Evolutionary conservation across 257 asterid species (phyloP), one percentile per base, ranked within the genome.

Genomic region (Nemophila menziesii): DNA sequence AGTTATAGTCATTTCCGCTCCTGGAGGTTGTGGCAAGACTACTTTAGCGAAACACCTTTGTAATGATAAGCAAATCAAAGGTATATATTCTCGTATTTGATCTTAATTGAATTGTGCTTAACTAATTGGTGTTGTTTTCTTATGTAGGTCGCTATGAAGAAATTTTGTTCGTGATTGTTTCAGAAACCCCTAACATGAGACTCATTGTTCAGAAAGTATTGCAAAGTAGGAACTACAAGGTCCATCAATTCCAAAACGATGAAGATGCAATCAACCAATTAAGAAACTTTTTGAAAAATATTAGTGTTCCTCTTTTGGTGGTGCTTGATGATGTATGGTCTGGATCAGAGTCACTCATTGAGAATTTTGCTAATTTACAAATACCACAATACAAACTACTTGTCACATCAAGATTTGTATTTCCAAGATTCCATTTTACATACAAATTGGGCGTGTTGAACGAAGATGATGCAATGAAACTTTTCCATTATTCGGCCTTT

Each of bases 21-120:
- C 74, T 20, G 60, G 69, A 24, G 74, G 69, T 2, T 61, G 66
- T 51, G 74, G 74, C 16, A 67, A 67, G 58, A 62, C 74, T 17
- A 57, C 69, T 8, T 40, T 67, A 38, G 63, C 66, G 0, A 41
- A 63, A 20, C 22, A 16, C 62, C 21, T 67, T 24, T 67, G 74
- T 23, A 55, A 20, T 16, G 66, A 62, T 19, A 49, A 40, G 13
- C 39, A 51, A 16, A 61, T 67, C 23, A 48, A 54, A 67, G 69
- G 74, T 67, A n/a, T n/a, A n/a, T n/a, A n/a, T n/a, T n/a, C n/a
- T n/a, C n/a, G n/a, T n/a, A n/a, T n/a, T n/a, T n/a, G n/a, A n/a
- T n/a, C n/a, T n/a, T n/a, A n/a, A n/a, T n/a, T n/a, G n/a, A n/a
- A n/a, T n/a, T n/a, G n/a, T n/a, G n/a, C n/a, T n/a, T n/a, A n/a